Evolutionary conservation across 148 eudicot genomes (phyloP).

Genomic region (Silene latifolia): DNA sequence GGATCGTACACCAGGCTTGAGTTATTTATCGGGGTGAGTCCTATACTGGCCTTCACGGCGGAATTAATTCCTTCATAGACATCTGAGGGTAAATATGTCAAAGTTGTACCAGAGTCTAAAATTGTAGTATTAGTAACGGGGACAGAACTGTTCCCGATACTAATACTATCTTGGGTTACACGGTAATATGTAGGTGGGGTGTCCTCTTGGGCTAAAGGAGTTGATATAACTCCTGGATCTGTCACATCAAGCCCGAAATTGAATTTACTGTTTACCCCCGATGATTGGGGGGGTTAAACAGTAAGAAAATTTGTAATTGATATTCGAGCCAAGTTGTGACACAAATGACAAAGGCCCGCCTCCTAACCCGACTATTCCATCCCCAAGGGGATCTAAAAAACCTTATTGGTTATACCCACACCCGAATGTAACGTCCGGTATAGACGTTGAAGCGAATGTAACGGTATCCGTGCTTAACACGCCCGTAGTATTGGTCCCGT

Average conservation of each 20-base stretch:
- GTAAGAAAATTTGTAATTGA: constrained; percentile 35
- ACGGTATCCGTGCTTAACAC: constrained; percentile 13
- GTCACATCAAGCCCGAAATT: too few relatives aligned
- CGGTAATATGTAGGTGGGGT: constrained; percentile 18
- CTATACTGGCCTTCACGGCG: constrained; percentile 3
- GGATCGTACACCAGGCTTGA: background rate
- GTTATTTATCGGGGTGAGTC: background rate
- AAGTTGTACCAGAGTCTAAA: constrained; percentile 31
- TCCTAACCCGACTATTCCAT: constrained; percentile 43
- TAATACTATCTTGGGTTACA: constrained; percentile 24
- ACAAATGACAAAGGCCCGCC: constrained; percentile 25
- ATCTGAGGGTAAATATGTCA: constrained; percentile 6
- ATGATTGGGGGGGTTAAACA: constrained; percentile 32
- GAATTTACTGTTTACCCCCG: too few relatives aligned
- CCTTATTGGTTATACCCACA: constrained; percentile 24
- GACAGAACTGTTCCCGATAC: constrained; percentile 14
- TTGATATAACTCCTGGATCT: constrained; percentile 14
- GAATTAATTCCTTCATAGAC: constrained; percentile 18
- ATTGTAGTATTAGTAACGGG: constrained; percentile 4
- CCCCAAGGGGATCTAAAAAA: background rate
- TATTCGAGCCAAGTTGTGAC: constrained; percentile 26
- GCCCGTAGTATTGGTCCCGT: constrained; percentile 9
- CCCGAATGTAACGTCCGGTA: constrained; percentile 16
- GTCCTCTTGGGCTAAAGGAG: constrained; percentile 15
- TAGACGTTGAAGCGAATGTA: background rate